phyloP scores from a whole-genome alignment of 441 rosid genomes.

The Populus hybrid region DNA sequence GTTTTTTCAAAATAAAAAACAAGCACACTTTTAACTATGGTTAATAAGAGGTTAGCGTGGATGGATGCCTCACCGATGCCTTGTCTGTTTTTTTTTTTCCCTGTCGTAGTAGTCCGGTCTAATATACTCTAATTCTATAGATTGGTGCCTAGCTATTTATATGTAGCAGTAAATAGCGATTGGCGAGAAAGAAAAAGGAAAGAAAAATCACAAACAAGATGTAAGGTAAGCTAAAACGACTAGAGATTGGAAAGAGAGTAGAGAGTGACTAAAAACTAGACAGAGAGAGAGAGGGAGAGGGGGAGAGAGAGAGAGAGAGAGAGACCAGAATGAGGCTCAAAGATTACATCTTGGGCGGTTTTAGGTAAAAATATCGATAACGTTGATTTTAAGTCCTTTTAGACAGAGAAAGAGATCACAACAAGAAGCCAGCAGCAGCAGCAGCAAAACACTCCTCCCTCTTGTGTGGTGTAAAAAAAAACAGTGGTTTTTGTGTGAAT shows the following conservation, averaged over 20 bases:
- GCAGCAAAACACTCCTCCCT: constrained; percentile 5
- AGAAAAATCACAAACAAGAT: constrained; percentile 4
- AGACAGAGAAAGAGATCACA: background rate
- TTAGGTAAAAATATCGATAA: constrained; percentile 20
- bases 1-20: too few species aligned
- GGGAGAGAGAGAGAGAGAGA: constrained; percentile 5
- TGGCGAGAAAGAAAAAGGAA: background rate
- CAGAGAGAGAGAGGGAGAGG: constrained; percentile 7
- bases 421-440: background rate
- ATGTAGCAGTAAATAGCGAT: background rate
- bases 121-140: background rate
- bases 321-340: background rate
- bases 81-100: too few species aligned
- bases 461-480: constrained; percentile 19
- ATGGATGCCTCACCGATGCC: too few species aligned
- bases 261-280: constrained; percentile 21
- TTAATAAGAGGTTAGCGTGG: too few species aligned
- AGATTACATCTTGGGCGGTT: constrained; percentile 16
- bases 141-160: too few species aligned
- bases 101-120: too few species aligned
- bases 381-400: constrained; percentile 18
- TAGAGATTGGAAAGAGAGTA: background rate
- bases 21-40: background rate
- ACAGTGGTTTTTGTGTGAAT: constrained; percentile 30
- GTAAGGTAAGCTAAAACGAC: background rate